Conservation (phyloP, 1,284 basidiomycete genomes). For the Porogramme epimiltina region DNA sequence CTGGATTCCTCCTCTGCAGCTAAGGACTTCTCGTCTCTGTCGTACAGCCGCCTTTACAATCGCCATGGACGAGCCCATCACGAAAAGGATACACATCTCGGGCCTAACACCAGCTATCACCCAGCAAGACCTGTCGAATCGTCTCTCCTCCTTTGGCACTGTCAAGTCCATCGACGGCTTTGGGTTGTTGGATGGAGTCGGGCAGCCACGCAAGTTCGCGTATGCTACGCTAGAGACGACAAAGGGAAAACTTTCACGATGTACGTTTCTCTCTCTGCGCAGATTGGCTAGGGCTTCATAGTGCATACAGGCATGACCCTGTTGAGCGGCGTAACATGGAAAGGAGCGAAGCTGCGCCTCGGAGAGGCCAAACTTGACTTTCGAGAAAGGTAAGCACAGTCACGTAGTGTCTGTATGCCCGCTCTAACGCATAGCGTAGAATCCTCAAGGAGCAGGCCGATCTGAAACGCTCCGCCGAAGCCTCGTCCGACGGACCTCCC, state of each 20-base stretch:
- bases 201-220: conserved; percentile 67
- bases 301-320: conserved; percentile 73
- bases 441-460: conserved; percentile 37
- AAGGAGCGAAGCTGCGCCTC: conserved; percentile 78
- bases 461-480: conserved; percentile 21
- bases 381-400: conserved; percentile 48
- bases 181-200: conserved; percentile 62
- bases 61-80: conserved; percentile 41
- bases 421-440: conserved; percentile 28
- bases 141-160: conserved; percentile 66
- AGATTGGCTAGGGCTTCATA: no score
- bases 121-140: conserved; percentile 53
- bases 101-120: conserved; percentile 70
- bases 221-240: conserved; percentile 75
- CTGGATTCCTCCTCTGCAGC: no score
- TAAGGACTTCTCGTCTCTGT: no score
- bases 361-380: conserved; percentile 80
- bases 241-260: conserved; percentile 57
- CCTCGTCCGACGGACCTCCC: conserved; percentile 25
- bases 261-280: conserved; percentile 41
- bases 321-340: conserved; percentile 80
- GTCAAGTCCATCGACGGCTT: conserved; percentile 72
- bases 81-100: conserved; percentile 72
- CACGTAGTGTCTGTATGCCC: background rate
- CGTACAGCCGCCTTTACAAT: no score